Conservation (phyloP, 495 filamentous ascomycete genomes). For the Aspergillus hancockii region DNA sequence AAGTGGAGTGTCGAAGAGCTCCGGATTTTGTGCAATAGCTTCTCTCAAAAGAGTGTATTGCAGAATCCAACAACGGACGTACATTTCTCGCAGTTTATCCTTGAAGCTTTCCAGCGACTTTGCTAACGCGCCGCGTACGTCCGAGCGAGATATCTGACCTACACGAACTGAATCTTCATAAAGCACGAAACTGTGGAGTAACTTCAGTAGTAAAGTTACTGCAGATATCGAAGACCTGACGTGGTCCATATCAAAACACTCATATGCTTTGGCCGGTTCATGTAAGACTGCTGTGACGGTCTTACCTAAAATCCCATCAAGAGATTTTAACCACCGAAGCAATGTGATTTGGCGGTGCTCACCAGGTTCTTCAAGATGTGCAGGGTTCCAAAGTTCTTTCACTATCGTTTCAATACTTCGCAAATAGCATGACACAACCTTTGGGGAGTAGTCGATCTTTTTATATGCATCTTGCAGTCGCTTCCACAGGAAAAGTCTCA, state of each 20-base stretch:
- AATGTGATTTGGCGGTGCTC: conserved; percentile 67
- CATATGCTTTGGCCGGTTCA: conserved; percentile 66
- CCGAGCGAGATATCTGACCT: conserved; percentile 56
- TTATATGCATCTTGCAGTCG: conserved; percentile 84
- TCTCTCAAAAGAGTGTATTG: conserved; percentile 75
- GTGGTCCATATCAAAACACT: conserved; percentile 80
- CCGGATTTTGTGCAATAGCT: conserved; percentile 64
- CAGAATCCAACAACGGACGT: conserved; percentile 84
- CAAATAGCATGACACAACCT: conserved; percentile 82
- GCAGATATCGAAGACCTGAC: conserved; percentile 68
- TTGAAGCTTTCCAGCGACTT: conserved; percentile 57
- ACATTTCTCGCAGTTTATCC: conserved; percentile 80
- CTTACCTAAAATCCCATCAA: conserved; percentile 73
- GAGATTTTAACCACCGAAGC: conserved; percentile 70
- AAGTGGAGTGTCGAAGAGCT: conserved; percentile 59
- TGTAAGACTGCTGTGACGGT: conserved; percentile 64
- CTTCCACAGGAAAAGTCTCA: conserved; percentile 85
- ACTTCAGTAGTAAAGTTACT: conserved; percentile 62
- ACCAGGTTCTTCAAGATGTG: conserved; percentile 59
- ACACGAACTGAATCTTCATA: conserved; percentile 81
- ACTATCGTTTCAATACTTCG: conserved; percentile 81
- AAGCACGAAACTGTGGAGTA: conserved; percentile 76
- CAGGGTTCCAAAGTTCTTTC: conserved; percentile 63
- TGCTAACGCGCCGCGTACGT: conserved; percentile 43
- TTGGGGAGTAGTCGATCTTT: conserved; percentile 77